Conservation (phyloP, 805 yeast genomes). For the Hanseniaspora pseudoguilliermondii region DNA sequence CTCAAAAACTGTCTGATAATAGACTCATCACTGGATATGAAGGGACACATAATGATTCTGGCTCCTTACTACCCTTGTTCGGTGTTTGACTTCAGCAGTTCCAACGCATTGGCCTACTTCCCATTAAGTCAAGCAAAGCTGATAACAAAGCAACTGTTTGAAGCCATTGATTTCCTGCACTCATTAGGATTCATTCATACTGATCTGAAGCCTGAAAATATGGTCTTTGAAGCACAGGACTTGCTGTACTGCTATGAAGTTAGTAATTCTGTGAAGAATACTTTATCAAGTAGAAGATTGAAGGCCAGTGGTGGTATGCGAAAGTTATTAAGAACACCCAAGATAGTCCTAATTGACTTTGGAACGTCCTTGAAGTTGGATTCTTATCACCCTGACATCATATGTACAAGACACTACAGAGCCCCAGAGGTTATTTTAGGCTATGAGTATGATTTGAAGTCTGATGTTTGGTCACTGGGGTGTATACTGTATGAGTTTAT, state of each 20-base stretch:
- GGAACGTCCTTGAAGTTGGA: slow-evolving; percentile 94
- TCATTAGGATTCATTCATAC: slow-evolving; percentile 86
- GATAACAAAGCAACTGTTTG: slow-evolving; percentile 68
- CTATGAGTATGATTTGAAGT: slow-evolving; percentile 92
- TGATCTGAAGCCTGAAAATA: slow-evolving; percentile 92
- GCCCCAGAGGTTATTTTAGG: slow-evolving; percentile 95
- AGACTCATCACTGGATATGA: slow-evolving; percentile 7
- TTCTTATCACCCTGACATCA: slow-evolving; percentile 84
- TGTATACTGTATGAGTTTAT: slow-evolving; percentile 83
- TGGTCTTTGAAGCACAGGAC: slow-evolving; percentile 37
- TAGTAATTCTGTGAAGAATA: slow-evolving; percentile 17
- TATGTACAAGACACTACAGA: slow-evolving; percentile 89
- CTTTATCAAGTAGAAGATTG: slow-evolving; percentile 23
- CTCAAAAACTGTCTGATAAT: slow-evolving; percentile 7
- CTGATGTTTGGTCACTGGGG: slow-evolving; percentile 95
- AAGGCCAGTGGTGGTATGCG: slow-evolving; percentile 25
- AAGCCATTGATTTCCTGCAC: slow-evolving; percentile 80
- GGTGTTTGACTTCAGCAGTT: slow-evolving; percentile 78
- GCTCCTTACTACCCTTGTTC: slow-evolving; percentile 78
- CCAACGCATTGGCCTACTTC: slow-evolving; percentile 73
- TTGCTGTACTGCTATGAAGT: slow-evolving; percentile 20
- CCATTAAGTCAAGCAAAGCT: slow-evolving; percentile 90
- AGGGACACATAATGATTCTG: slow-evolving; percentile 72
- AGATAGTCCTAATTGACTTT: slow-evolving; percentile 83
- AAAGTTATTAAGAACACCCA: slow-evolving; percentile 50